These are phyloP conservation scores for Tilletia caries DNA, from an alignment of 1,284 basidiomycete species.

Conservation along the genomic window DNA sequence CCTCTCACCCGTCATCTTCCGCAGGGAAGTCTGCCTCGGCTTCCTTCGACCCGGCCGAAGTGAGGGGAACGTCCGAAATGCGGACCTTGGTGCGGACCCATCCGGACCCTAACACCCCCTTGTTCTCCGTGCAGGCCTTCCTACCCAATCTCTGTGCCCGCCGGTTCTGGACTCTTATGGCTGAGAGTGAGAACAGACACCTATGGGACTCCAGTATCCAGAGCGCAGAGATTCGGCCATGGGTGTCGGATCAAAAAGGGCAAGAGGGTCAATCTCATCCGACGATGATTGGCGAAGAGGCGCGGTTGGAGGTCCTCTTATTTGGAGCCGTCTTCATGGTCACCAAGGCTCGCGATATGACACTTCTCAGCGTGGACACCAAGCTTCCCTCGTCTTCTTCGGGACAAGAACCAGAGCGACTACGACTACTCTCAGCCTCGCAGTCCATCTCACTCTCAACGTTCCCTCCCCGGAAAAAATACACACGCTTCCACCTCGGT, in stretches of 20 bases:
- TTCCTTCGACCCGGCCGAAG: not conserved
- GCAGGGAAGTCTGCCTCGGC: not conserved
- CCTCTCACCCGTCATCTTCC: conserved; percentile 1
- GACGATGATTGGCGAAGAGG: conserved; percentile 17
- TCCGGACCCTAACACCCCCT: conserved; percentile 30
- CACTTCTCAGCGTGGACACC: conserved; percentile 37
- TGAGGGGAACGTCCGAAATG: not conserved
- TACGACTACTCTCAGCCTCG: conserved; percentile 38
- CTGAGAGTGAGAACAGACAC: conserved; percentile 34
- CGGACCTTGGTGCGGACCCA: conserved; percentile 34
- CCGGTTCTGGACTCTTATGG: conserved; percentile 48
- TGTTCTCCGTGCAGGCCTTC: conserved; percentile 40
- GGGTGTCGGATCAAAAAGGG: conserved; percentile 20
- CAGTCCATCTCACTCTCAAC: conserved; percentile 30
- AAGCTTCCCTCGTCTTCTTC: conserved; percentile 22
- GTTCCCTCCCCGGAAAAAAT: conserved; percentile 35
- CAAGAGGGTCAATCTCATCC: not conserved
- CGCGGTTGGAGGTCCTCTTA: conserved; percentile 33
- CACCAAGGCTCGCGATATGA: conserved; percentile 43
- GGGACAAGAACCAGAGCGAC: conserved; percentile 11
- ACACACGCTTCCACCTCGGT: conserved; percentile 36
- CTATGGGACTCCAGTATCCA: conserved; percentile 42
- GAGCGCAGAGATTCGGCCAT: conserved; percentile 27
- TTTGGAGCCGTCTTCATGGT: conserved; percentile 48
- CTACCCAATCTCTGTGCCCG: conserved; percentile 33